Evolutionary conservation across 805 yeast genomes (phyloP), one percentile per base, ranked within the genome.

Genomic region (Yamadazyma akitaensis): DNA sequence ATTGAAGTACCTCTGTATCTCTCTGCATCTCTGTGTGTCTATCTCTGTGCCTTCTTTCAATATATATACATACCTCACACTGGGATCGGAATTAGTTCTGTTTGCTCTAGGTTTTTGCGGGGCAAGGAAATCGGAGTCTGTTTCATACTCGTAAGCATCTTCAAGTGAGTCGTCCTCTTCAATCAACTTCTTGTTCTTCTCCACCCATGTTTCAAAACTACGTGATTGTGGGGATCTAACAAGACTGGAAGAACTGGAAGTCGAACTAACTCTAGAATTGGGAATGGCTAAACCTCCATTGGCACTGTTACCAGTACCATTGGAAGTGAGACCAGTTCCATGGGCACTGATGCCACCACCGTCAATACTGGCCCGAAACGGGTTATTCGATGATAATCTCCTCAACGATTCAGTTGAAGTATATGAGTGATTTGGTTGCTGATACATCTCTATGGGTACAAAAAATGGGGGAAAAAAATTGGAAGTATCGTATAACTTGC

Each of bases 331-430:
- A 28, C 32, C 32, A 13, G n/a, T 13, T 5, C 32, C 32, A 11
- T 11, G 32, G 5, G 32, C 12, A 13, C n/a, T 12, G 32, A 11
- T 13, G 32, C 32, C 32, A 11, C 32, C 32, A 12, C 32, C 32
- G 14, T 31, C 41, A 8, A 26, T 14, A 10, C 18, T 26, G 24
- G 39, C 46, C 58, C 92, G 75, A 63, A 85, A 85, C n/a, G 92
- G 92, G 55, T 85, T 85, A 61, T 82, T 82, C 2, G 82, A 70
- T 6, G 90, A 83, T 44, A 82, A 64, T 51, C 81, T 61, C 54
- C 78, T 62, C 36, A 65, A 53, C 37, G 71, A 64, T 39, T 67
- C 71, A 18, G 62, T 50, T 12, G 75, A 68, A 30, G 61, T 56
- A 53, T 61, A 60, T 46, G 65, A 59, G 37, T 59, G 62, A 41